phyloP scores from a whole-genome alignment of 2,329 filamentous ascomycete species.

The Ascochyta clinopodiicola region DNA sequence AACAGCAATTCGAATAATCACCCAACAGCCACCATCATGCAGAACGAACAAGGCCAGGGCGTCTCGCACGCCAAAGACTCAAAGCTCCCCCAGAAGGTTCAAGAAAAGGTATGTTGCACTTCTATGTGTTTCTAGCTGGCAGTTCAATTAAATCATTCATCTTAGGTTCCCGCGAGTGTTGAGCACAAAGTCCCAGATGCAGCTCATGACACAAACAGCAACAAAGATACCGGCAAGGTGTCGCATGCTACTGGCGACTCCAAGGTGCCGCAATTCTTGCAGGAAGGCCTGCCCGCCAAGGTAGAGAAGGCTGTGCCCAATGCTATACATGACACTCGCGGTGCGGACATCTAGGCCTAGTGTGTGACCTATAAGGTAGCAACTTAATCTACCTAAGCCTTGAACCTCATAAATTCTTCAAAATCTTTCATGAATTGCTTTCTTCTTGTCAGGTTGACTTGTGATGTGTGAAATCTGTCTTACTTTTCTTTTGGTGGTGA shows the following conservation, averaged over 20 bases:
- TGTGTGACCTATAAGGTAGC: too few relatives aligned
- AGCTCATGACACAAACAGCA: constrained; percentile 12
- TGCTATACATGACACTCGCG: constrained; percentile 6
- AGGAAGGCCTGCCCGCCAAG: constrained; percentile 9
- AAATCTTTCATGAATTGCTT: too few relatives aligned
- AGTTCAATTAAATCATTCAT: neutral
- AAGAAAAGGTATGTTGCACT: constrained; percentile 5
- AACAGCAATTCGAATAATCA: too few relatives aligned
- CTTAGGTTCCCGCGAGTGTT: constrained; percentile 4
- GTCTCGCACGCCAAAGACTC: constrained; percentile 12
- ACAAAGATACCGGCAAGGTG: constrained; percentile 15
- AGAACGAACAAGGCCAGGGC: constrained; percentile 13
- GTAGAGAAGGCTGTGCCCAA: constrained; percentile 7
- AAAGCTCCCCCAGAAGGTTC: constrained; percentile 10
- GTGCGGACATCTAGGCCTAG: constrained; percentile 1
- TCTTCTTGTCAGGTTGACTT: too few relatives aligned
- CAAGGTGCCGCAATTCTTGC: constrained; percentile 7
- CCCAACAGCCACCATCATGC: neutral
- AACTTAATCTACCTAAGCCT: too few relatives aligned
- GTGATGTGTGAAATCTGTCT: too few relatives aligned
- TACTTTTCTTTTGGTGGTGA: too few relatives aligned
- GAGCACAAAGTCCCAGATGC: constrained; percentile 12
- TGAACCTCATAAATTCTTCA: too few relatives aligned
- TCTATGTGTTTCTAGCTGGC: too few relatives aligned
- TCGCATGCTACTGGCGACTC: constrained; percentile 12